Evolutionary conservation across 495 filamentous ascomycete genomes (phyloP).

Genomic region (Platismatia glauca): DNA sequence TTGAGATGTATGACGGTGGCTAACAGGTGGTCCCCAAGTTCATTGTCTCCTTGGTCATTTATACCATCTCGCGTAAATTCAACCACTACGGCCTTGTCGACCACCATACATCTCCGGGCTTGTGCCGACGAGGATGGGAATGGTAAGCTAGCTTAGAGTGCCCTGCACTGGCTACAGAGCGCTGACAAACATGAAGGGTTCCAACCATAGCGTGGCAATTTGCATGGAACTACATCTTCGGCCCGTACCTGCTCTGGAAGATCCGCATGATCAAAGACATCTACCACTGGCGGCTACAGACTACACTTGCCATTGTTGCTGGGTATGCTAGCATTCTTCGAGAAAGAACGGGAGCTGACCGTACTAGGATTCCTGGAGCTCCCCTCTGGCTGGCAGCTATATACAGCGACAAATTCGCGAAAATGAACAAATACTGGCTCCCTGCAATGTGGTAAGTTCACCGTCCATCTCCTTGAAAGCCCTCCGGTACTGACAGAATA

Average conservation of each 20-base stretch:
- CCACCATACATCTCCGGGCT: constrained; percentile 36
- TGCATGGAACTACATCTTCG: constrained; percentile 52
- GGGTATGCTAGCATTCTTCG: constrained; percentile 31
- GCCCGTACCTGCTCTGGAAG: constrained; percentile 37
- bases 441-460: constrained; percentile 45
- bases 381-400: constrained; percentile 55
- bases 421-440: constrained; percentile 44
- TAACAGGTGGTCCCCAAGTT: constrained; percentile 30
- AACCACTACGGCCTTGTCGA: constrained; percentile 49
- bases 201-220: constrained; percentile 53
- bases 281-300: constrained; percentile 56
- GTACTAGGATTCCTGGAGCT: constrained; percentile 48
- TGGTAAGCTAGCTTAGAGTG: constrained; percentile 38
- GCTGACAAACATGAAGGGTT: too few species aligned
- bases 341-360: constrained; percentile 4
- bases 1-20: constrained; percentile 5
- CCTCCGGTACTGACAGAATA: not conserved
- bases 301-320: constrained; percentile 48
- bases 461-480: not conserved
- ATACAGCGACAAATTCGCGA: constrained; percentile 46
- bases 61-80: constrained; percentile 55
- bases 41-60: constrained; percentile 51
- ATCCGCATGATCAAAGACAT: constrained; percentile 50
- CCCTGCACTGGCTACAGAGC: too few species aligned
- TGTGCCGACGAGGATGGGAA: constrained; percentile 50